These are phyloP conservation scores for Stachybotrys echinatus DNA, from an alignment of 2,329 filamentous ascomycete genomes.

Conservation along the genomic window DNA sequence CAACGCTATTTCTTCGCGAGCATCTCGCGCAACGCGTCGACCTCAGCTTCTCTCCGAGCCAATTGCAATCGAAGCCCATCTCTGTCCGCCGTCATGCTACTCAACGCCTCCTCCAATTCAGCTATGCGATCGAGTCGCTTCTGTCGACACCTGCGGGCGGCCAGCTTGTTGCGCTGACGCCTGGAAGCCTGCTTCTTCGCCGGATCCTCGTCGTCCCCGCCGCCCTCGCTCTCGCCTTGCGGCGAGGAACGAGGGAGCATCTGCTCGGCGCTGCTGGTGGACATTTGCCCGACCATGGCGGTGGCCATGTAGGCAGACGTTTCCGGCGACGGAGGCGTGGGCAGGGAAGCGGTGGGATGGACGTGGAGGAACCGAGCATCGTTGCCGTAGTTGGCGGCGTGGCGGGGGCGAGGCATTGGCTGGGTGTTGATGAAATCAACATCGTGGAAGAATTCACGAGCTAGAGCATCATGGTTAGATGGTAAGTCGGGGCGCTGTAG, in stretches of 20 bases:
- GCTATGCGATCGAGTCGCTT: constrained; percentile 62
- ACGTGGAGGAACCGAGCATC: background rate
- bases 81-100: constrained; percentile 53
- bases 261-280: background rate
- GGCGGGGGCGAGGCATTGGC: background rate
- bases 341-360: background rate
- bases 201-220: constrained; percentile 18
- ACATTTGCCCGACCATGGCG: background rate
- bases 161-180: constrained; percentile 63
- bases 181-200: constrained; percentile 36
- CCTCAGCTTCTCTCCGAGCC: constrained; percentile 60
- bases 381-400: background rate
- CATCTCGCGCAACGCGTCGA: constrained; percentile 53
- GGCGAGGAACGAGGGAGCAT: background rate
- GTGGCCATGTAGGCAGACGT: background rate
- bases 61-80: constrained; percentile 59
- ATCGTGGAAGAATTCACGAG: background rate
- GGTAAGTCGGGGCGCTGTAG: background rate
- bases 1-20: constrained; percentile 24
- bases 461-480: background rate
- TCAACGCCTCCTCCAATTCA: constrained; percentile 55
- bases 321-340: background rate
- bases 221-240: background rate
- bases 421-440: background rate
- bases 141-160: constrained; percentile 67